These are phyloP conservation scores for Gossypium schwendimanii DNA, from an alignment of 441 rosid genomes.

Conservation along the genomic window DNA sequence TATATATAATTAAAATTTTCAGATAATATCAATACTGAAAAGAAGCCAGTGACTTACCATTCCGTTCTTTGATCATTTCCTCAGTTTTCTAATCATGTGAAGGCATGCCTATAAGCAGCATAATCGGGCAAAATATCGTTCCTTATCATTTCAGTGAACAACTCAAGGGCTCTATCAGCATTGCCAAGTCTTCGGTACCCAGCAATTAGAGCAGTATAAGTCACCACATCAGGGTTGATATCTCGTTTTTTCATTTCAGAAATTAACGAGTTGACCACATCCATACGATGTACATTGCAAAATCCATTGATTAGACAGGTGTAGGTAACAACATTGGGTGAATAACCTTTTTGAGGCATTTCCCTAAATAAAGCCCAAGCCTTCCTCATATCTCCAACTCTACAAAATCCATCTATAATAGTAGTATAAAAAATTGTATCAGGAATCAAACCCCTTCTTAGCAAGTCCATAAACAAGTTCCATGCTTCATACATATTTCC, in stretches of 20 bases:
- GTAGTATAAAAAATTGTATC: conserved; percentile 38
- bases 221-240: conserved; percentile 34
- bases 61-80: neutral
- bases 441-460: conserved; percentile 28
- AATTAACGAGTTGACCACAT: conserved; percentile 29
- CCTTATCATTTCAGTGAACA: conserved; percentile 41
- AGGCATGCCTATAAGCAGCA: conserved; percentile 7
- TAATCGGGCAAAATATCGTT: conserved; percentile 27
- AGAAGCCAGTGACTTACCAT: conserved; percentile 20
- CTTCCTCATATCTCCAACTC: conserved; percentile 34
- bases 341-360: conserved; percentile 26
- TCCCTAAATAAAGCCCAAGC: conserved; percentile 30
- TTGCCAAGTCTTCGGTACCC: conserved; percentile 32
- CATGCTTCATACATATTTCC: conserved; percentile 30
- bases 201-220: conserved; percentile 37
- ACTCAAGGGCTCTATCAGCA: conserved; percentile 20
- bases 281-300: conserved; percentile 37
- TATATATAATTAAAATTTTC: neutral
- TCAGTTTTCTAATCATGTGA: conserved; percentile 6
- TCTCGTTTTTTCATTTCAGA: conserved; percentile 33
- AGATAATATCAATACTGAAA: neutral
- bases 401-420: conserved; percentile 41
- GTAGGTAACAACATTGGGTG: conserved; percentile 41
- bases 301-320: conserved; percentile 48
- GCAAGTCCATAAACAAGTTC: conserved; percentile 34